These are phyloP conservation scores for Aspergillus heteromorphus DNA, from an alignment of 495 filamentous ascomycete species.

Conservation along the genomic window DNA sequence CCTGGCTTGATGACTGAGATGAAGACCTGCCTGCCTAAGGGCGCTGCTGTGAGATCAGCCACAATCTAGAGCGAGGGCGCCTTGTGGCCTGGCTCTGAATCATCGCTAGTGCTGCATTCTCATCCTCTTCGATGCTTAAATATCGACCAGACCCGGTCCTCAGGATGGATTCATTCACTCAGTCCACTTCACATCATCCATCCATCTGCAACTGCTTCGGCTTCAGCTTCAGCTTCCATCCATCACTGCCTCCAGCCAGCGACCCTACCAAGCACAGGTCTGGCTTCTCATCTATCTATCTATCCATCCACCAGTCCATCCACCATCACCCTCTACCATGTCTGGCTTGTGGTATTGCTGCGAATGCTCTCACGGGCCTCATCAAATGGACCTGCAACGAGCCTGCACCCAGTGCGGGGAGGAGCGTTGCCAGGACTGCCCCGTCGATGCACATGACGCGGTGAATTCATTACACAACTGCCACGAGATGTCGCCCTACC, in stretches of 20 bases:
- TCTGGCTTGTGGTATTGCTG: background rate
- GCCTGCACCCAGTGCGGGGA: background rate
- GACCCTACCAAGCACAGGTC: background rate
- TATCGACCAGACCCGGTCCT: background rate
- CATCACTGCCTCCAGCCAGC: background rate
- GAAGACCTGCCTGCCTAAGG: background rate
- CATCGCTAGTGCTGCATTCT: background rate
- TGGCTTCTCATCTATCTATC: background rate
- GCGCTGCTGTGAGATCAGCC: conserved; percentile 1
- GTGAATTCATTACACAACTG: background rate
- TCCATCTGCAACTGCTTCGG: background rate
- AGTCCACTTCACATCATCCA: background rate
- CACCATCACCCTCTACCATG: background rate
- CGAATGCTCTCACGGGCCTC: background rate
- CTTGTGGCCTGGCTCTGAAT: conserved; percentile 1
- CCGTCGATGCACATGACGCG: background rate
- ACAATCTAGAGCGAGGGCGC: background rate
- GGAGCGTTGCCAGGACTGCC: background rate
- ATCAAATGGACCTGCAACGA: background rate
- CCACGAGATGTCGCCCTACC: background rate
- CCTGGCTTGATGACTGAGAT: conserved; percentile 1
- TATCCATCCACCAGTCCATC: background rate
- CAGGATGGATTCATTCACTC: background rate
- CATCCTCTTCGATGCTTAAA: background rate
- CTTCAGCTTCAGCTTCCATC: background rate